Conservation (phyloP, 768 basidiomycete genomes). For the Amanita pallidorosea region DNA sequence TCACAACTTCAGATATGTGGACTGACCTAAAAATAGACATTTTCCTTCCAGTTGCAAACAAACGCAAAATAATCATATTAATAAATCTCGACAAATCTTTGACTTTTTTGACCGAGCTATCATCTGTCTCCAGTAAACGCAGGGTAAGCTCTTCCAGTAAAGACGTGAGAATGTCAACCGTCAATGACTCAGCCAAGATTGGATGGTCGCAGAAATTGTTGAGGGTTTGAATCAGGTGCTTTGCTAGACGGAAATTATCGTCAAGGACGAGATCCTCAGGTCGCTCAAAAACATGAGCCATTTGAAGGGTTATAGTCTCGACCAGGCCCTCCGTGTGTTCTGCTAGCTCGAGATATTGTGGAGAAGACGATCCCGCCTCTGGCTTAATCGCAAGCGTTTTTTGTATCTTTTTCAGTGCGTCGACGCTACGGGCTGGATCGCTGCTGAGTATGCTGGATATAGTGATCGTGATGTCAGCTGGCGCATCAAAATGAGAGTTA, state of each 20-base stretch:
- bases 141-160: conserved; percentile 89
- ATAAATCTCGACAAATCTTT: conserved; percentile 94
- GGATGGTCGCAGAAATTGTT: conserved; percentile 91
- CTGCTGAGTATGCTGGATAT: conserved; percentile 87
- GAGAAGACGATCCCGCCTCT: conserved; percentile 57
- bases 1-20: background rate
- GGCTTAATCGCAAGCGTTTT: conserved; percentile 71
- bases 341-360: conserved; percentile 67
- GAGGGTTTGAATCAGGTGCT: conserved; percentile 94
- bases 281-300: conserved; percentile 85
- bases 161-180: conserved; percentile 73
- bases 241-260: conserved; percentile 87
- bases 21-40: conserved; percentile 87
- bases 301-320: conserved; percentile 83
- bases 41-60: conserved; percentile 83
- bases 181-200: conserved; percentile 78
- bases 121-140: conserved; percentile 89
- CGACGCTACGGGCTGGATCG: conserved; percentile 78
- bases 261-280: conserved; percentile 62
- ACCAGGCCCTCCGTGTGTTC: conserved; percentile 77
- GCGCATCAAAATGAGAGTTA: conserved; percentile 19
- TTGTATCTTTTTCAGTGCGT: conserved; percentile 89
- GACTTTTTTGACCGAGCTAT: conserved; percentile 70
- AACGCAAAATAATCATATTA: conserved; percentile 93
- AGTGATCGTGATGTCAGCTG: conserved; percentile 62